Base-by-base conservation (phyloP, 495 filamentous ascomycete genomes). In the Schizothecium vesticola region DNA sequence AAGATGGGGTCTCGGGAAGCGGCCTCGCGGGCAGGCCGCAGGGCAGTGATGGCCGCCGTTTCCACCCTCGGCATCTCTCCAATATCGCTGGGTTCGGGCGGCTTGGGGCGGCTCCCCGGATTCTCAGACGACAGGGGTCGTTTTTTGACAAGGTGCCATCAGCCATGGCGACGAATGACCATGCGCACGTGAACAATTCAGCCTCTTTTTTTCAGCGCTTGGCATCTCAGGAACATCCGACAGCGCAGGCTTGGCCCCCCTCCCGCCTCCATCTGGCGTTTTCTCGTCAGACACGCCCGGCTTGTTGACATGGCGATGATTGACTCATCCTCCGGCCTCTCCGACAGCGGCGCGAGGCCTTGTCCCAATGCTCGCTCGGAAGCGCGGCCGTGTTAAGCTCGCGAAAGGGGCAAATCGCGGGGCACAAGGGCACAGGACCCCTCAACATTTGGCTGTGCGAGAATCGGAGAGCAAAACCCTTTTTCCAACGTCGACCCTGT, bases 121-220 rank as follows among this genome's bases (percentile, higher is more conserved):
- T 31, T 67, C 66, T 66, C 23, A 51, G 28, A 58, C 36, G 43
- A 16, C 67, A 69, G 62, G 67, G 28, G 0, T 22, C 56, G 21
- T 57, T 51, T 28, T 33, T 43, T 59, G n/a, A 13, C 12, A 58
- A 26, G 8, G 63, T 56, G 64, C 61, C 59, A 51, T 51, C 43
- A 13, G 25, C 62, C 24, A 66, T 57, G 63, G 43, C 43, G 43
- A 51, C 71, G 61, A 70, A 69, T 76, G 75, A 77, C 69, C 67
- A 71, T 56, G 67, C 21, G 63, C 75, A 77, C 75, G 75, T 77
- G 75, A 77, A 77, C 75, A 71, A 29, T 56, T 51, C 43, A 57
- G 63, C 58, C 66, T 58, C 56, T 31, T 36, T 51, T 6, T 31
- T 64, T 64, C 61, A 60, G 60, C 43, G 25, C 66, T 67, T 67